Evolutionary conservation across 495 filamentous ascomycete genomes (phyloP).

Genomic region (Friedmanniomyces endolithicus): DNA sequence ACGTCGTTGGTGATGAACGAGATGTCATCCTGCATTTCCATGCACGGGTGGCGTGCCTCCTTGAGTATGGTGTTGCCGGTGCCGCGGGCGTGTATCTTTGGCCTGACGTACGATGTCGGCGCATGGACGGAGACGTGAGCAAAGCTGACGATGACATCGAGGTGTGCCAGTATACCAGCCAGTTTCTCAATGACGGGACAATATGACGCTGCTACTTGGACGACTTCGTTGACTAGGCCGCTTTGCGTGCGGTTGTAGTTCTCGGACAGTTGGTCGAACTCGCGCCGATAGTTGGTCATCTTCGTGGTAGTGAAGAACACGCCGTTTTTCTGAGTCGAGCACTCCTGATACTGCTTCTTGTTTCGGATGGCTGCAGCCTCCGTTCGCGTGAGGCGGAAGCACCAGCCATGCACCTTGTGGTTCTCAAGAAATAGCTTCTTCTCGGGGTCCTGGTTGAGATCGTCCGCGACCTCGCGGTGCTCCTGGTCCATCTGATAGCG

Average conservation of each 20-base stretch:
- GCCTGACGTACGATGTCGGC: constrained; percentile 78
- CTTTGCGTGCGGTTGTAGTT: constrained; percentile 94
- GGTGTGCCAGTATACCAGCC: constrained; percentile 77
- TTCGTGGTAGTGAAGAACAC: constrained; percentile 90
- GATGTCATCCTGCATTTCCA: constrained; percentile 98
- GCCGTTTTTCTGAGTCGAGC: constrained; percentile 96
- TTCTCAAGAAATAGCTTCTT: constrained; percentile 99
- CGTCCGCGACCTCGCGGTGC: constrained; percentile 59
- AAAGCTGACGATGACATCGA: constrained; percentile 93
- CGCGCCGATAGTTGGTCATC: constrained; percentile 72
- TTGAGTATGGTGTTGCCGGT: constrained; percentile 81
- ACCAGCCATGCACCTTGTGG: constrained; percentile 91
- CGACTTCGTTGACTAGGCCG: constrained; percentile 84
- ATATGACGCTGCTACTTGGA: constrained; percentile 86
- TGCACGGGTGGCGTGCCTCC: constrained; percentile 91
- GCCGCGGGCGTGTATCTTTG: constrained; percentile 83
- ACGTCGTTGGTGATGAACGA: constrained; percentile 99
- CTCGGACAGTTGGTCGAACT: constrained; percentile 86
- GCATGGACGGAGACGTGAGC: constrained; percentile 91
- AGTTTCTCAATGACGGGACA: constrained; percentile 85
- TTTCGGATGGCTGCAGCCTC: constrained; percentile 90
- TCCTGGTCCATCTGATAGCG: constrained; percentile 73
- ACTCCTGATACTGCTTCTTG: constrained; percentile 81
- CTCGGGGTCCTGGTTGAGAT: constrained; percentile 85
- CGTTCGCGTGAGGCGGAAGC: constrained; percentile 82